phyloP scores from a whole-genome alignment of 225 moss, liverwort and hornwort genomes.

The Marchantia paleacea region DNA sequence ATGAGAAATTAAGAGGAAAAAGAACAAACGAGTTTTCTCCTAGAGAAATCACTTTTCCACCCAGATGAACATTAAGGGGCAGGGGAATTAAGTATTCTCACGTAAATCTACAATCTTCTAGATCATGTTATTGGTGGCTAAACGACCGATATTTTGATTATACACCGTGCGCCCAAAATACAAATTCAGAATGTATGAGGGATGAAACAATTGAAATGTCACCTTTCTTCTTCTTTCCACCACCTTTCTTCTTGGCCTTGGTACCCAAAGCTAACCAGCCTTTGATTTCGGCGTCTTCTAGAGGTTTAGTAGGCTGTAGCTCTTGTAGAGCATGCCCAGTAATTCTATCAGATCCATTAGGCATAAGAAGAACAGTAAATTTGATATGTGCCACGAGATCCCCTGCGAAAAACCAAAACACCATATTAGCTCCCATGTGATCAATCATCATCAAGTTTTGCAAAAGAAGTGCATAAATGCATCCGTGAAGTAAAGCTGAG shows the following conservation, averaged over 20 bases:
- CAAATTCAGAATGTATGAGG: too few relatives aligned
- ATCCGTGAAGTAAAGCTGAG: background rate
- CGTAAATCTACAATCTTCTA: too few relatives aligned
- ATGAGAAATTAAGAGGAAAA: too few relatives aligned
- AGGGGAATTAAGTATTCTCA: too few relatives aligned
- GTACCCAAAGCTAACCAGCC: conserved; percentile 90
- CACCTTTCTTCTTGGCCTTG: conserved; percentile 99
- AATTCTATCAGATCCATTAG: conserved; percentile 94
- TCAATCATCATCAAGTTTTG: too few relatives aligned
- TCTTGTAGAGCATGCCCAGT: conserved; percentile 86
- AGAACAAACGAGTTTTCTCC: too few relatives aligned
- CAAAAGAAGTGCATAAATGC: background rate
- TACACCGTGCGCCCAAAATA: too few relatives aligned
- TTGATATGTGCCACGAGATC: conserved; percentile 94
- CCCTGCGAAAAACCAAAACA: conserved; percentile 40
- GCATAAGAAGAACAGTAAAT: conserved; percentile 98
- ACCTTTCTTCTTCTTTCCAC: conserved; percentile 99
- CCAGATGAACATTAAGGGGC: too few relatives aligned
- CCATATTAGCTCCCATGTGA: background rate
- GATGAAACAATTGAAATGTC: background rate
- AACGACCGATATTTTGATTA: too few relatives aligned
- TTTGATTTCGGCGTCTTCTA: conserved; percentile 91
- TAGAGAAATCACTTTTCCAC: too few relatives aligned
- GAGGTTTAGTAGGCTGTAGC: conserved; percentile 62
- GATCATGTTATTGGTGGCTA: too few relatives aligned